phyloP scores from a whole-genome alignment of 306 rosid genomes.

The Delonix regia region DNA sequence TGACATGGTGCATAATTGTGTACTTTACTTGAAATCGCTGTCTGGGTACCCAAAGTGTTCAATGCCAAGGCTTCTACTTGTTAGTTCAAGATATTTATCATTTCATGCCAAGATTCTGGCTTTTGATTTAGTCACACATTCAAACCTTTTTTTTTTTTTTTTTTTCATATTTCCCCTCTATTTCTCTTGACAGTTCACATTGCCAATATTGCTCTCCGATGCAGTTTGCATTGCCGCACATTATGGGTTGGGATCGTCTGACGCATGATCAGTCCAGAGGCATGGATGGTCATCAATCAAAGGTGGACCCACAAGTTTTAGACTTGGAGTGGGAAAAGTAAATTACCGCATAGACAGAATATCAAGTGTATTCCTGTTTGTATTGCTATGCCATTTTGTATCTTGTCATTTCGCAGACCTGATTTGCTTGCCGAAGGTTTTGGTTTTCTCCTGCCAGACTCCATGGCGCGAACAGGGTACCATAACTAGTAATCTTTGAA shows the following conservation, averaged over 20 bases:
- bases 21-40: background rate
- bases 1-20: background rate
- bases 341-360: constrained; percentile 32
- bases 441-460: background rate
- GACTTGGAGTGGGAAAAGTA: constrained; percentile 85
- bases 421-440: constrained; percentile 5
- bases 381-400: constrained; percentile 30
- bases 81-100: background rate
- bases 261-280: constrained; percentile 47
- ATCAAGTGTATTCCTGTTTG: constrained; percentile 36
- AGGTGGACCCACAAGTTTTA: constrained; percentile 38
- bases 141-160: background rate
- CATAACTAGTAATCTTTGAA: constrained; percentile 29
- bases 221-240: constrained; percentile 90
- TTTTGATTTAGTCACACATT: background rate
- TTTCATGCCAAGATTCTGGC: background rate
- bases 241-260: constrained; percentile 86
- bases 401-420: constrained; percentile 30
- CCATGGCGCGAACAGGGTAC: background rate
- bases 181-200: background rate
- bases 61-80: constrained; percentile 2
- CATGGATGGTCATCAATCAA: constrained; percentile 42
- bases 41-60: background rate
- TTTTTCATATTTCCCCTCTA: background rate
- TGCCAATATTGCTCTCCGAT: constrained; percentile 11